Evolutionary conservation across 1,284 basidiomycete species (phyloP), one percentile per base, ranked within the genome.

Genomic region (Apiotrichum domesticum): DNA sequence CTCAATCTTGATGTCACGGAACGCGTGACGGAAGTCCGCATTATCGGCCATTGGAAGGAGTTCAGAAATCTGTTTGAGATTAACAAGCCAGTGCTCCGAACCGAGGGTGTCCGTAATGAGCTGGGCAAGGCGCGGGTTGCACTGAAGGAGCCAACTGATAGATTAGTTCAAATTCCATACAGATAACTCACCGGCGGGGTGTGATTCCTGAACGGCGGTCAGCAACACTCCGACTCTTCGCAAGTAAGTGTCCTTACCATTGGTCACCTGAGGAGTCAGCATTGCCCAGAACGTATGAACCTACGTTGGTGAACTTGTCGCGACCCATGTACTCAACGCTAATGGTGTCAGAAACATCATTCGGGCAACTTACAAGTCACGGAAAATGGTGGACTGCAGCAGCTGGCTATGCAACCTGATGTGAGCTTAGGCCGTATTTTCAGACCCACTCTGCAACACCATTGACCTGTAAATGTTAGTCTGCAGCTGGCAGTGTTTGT

Each of bases 91-190:
- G 29, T 87, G 87, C 45, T 88, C 85, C 35, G 87, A 73, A 58
- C 85, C 83, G 62, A 96, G 84, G 0, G 88, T 86, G 63, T 86
- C 80, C 29, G 88, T 87, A 73, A 95, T 91, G 53, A 96, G 85
- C 32, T 81, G 79, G 61, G 87, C 88, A 42, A 96, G 83, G 44
- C 83, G 80, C 8, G 90, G 90, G 79, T 96, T 96, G 80, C 90
- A 92, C 82, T 93, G 88, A 66, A 93, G 87, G 54, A 96, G 83
- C 91, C 91, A 95, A 61, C 69, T 90, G 83, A 61, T 14, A 6
- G 46, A 55, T 33, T 55, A 58, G 35, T 11, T 13, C 15, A 10
- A 10, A 35, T 33, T 9, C 7, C 6, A 8, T 37, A n/a, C 11
- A 35, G 40, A 14, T 13, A 10, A 63, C 66, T 56, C 46, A 72